Conservation (phyloP, 257 asterid genomes). For the Datura wrightii region DNA sequence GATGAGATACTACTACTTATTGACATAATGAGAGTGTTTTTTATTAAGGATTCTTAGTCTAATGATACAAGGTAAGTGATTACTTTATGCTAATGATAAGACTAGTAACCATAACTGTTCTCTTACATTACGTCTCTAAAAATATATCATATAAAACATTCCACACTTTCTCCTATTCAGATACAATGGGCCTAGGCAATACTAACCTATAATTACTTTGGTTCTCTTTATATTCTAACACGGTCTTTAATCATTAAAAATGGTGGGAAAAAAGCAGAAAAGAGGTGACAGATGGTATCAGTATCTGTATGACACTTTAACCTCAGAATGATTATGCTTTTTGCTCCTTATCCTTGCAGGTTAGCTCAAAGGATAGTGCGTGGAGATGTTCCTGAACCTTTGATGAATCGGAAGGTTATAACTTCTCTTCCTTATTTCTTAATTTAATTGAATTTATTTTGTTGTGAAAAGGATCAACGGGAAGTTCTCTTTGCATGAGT, state of each 20-base stretch:
- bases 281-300: slow-evolving; percentile 24
- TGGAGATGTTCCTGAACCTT: slow-evolving; percentile 97
- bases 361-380: slow-evolving; percentile 94
- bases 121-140: slow-evolving; percentile 3
- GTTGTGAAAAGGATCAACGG: neutral
- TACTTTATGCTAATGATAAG: slow-evolving; percentile 17
- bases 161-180: neutral
- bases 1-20: neutral
- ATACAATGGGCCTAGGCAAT: slow-evolving; percentile 15
- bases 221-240: neutral
- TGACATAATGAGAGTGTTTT: neutral
- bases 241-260: slow-evolving; percentile 1
- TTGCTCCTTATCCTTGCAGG: slow-evolving; percentile 42
- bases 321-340: neutral
- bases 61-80: neutral
- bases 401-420: slow-evolving; percentile 82
- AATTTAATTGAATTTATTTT: slow-evolving; percentile 17
- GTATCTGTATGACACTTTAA: neutral
- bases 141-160: neutral
- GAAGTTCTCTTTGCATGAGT: neutral
- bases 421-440: neutral
- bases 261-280: neutral
- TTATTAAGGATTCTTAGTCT: neutral
- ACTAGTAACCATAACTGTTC: neutral
- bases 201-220: neutral